A percentile compares a stretch with the other conserved stretches of the same genome.
Evolutionary conservation across 1,284 basidiomycete species (phyloP).

Genomic region (Puccinia novopanici): DNA sequence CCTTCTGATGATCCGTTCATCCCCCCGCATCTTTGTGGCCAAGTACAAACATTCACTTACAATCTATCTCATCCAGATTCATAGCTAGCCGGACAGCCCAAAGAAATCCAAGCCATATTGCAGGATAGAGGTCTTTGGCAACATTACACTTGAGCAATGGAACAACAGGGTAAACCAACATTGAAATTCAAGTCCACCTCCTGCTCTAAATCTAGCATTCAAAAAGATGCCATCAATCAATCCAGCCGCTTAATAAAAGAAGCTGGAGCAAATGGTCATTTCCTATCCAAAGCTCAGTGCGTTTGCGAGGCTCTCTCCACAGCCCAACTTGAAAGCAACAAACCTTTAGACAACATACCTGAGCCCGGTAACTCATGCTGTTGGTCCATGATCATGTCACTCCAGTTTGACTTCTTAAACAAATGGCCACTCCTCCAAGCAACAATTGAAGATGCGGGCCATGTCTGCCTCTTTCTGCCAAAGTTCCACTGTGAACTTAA

Average conservation of each 20-base stretch:
- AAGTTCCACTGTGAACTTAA: not conserved
- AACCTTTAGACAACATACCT: not conserved
- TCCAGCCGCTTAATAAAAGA: too few species aligned
- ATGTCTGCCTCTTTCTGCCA: not conserved
- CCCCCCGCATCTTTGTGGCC: not conserved
- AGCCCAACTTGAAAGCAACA: not conserved
- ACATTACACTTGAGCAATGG: not conserved
- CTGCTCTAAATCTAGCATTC: not conserved
- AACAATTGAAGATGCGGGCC: not conserved
- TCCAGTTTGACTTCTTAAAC: not conserved
- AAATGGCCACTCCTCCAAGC: not conserved
- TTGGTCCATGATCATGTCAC: not conserved
- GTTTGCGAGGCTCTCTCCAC: too few species aligned
- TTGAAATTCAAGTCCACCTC: not conserved
- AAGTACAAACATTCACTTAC: not conserved
- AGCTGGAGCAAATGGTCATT: not conserved
- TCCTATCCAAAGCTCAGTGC: too few species aligned
- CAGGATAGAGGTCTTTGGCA: not conserved
- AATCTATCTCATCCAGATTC: not conserved
- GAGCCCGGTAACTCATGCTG: not conserved
- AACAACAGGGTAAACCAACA: not conserved
- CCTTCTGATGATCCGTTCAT: not conserved
- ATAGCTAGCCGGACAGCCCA: not conserved
- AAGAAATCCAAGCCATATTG: constrained; percentile 6
- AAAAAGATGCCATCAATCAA: not conserved